Percentiles rank a stretch among this genome's conserved stretches.
These are phyloP conservation scores for Microsporum audouinii DNA, from an alignment of 2,329 filamentous ascomycete species.

Conservation along the genomic window DNA sequence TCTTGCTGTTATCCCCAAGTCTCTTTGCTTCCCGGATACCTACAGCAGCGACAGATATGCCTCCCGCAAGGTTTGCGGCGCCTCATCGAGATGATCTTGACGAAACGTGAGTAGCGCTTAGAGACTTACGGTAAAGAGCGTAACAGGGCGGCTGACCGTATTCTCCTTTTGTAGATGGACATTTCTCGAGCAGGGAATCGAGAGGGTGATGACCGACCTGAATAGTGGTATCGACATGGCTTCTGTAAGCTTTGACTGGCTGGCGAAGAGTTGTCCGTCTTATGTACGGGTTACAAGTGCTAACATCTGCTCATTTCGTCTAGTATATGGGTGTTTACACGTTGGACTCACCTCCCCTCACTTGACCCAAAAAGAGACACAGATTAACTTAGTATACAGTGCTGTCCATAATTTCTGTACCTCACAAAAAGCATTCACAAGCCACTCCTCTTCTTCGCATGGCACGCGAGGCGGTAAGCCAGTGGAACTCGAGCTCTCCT, in stretches of 20 bases:
- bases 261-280: background rate
- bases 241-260: conserved; percentile 45
- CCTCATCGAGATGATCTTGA: conserved; percentile 48
- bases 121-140: background rate
- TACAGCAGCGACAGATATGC: conserved; percentile 21
- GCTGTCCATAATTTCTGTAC: conserved; percentile 99
- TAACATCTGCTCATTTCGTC: conserved; percentile 9
- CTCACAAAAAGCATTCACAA: conserved; percentile 75
- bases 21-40: background rate
- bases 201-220: conserved; percentile 85
- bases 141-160: background rate
- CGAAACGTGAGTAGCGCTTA: conserved; percentile 44
- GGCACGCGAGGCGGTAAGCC: conserved; percentile 59
- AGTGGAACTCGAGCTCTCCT: conserved; percentile 4
- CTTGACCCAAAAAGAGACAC: background rate
- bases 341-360: conserved; percentile 35
- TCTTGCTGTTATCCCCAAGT: background rate
- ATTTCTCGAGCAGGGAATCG: conserved; percentile 78
- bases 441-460: conserved; percentile 38
- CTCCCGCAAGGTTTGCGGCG: conserved; percentile 19
- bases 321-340: conserved; percentile 96
- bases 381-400: conserved; percentile 30
- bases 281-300: background rate
- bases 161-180: conserved; percentile 53
- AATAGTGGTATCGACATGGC: conserved; percentile 89